Evolutionary conservation across 108 stramenopile genomes (phyloP), one percentile per base, ranked within the genome.

Genomic region (Schizochytrium sp.): DNA sequence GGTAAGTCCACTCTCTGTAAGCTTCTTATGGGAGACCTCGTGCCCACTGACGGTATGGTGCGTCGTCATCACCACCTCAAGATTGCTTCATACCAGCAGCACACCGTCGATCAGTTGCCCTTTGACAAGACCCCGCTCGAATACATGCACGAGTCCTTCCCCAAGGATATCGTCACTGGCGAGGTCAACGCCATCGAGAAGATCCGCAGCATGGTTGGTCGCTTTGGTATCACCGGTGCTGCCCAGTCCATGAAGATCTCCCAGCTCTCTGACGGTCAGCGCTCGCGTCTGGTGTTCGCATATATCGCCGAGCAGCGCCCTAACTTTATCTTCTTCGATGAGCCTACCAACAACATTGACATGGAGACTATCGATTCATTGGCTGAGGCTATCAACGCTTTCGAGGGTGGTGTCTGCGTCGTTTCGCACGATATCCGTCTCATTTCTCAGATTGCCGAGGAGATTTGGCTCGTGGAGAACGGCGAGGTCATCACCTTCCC

Each of bases 391-490:
- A 95, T 99, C 87, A 98, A 98, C 89, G 95, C 94, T 45, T 99
- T 98, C 93, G 91, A 96, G 92, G 99, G 99, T 50, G 99, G 99
- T n/a, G 97, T 99, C 40, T 89, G 99, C 64, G 96, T 99, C 92
- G 98, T 99, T 88, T 95, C 94, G 57, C 99, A 99, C 95, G 99
- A 99, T 93, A 98, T 98, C 97, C 93, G 98, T 60, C 95, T 99
- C 91, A 99, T 99, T 72, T 96, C 96, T 10, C 97, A 98, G 89
- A 97, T 98, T 46, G 98, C 97, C 38, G 94, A 98, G 87, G 96
- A 98, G 92, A 98, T 99, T 88, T 99, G 97, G 91, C 92, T 99
- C 57, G 98, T 97, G 91, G 97, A 99, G 91, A 89, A 98, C 88
- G 96, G 97, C 69, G 93, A 95, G 87, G 94, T 99, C 40, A 92